Percentiles rank a stretch among this genome's conserved stretches.
Conservation (phyloP, 192 early-diverging fungal species). For the Coemansia sp. region DNA sequence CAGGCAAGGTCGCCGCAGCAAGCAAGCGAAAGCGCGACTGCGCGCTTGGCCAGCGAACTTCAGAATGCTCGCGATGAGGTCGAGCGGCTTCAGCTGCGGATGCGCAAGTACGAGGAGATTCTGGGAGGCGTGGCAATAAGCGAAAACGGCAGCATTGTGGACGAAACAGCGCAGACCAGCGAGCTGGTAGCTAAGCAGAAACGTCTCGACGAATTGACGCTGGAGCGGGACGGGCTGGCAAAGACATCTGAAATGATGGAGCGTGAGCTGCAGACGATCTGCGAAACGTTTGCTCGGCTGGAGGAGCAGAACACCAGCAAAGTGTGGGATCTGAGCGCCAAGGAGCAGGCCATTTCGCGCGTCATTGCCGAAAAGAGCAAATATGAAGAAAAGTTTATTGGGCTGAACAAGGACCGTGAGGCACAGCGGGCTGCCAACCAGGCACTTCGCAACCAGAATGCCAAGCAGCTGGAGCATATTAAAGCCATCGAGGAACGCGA, state of each 20-base stretch:
- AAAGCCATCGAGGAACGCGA: conserved; percentile 78
- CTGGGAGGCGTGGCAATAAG: conserved; percentile 29
- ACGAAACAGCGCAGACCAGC: conserved; percentile 12
- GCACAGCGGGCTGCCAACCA: conserved; percentile 62
- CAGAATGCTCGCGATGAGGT: conserved; percentile 24
- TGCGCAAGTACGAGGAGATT: conserved; percentile 48
- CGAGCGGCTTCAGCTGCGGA: conserved; percentile 30
- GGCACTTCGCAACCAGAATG: conserved; percentile 69
- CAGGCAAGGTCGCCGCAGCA: conserved; percentile 21
- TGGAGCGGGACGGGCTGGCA: conserved; percentile 57
- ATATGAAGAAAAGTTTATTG: conserved; percentile 78
- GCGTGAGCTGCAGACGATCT: conserved; percentile 57
- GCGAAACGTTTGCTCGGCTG: conserved; percentile 68
- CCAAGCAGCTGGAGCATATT: conserved; percentile 84
- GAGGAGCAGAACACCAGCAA: conserved; percentile 82
- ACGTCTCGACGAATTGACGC: conserved; percentile 53
- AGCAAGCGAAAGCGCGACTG: conserved; percentile 19
- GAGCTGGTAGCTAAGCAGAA: conserved; percentile 52
- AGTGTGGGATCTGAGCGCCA: conserved; percentile 70
- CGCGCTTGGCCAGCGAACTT: conserved; percentile 27
- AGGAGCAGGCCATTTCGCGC: conserved; percentile 76
- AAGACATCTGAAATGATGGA: conserved; percentile 56
- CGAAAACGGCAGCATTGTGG: conserved; percentile 19
- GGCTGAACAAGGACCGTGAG: conserved; percentile 68
- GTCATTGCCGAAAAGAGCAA: conserved; percentile 82